phyloP scores from a whole-genome alignment of 371 early-diverging fungal genomes.

The Circinella umbellata region DNA sequence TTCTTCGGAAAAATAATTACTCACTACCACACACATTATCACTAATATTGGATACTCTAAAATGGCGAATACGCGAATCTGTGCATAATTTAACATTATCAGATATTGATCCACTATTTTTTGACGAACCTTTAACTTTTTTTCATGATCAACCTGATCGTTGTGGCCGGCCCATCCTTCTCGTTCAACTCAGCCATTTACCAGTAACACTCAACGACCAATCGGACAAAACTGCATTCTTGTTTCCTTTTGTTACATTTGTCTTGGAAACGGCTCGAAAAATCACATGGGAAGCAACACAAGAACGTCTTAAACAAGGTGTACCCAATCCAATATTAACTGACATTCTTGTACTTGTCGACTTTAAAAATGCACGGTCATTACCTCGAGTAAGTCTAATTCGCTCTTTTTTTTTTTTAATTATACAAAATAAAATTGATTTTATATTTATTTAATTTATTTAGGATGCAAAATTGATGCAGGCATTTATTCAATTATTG shows the following conservation, averaged over 20 bases:
- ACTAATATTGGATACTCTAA: slow-evolving; percentile 40
- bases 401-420: not conserved
- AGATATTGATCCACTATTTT: slow-evolving; percentile 24
- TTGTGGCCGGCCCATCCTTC: slow-evolving; percentile 35
- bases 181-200: slow-evolving; percentile 39
- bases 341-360: slow-evolving; percentile 39
- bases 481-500: slow-evolving; percentile 35
- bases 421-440: not conserved
- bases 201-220: slow-evolving; percentile 20
- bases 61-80: slow-evolving; percentile 43
- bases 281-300: slow-evolving; percentile 27
- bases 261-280: slow-evolving; percentile 45
- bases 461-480: slow-evolving; percentile 39
- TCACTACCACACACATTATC: slow-evolving; percentile 42
- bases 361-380: slow-evolving; percentile 42
- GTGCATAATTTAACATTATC: slow-evolving; percentile 28
- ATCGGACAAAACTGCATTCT: slow-evolving; percentile 25
- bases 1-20: slow-evolving; percentile 38
- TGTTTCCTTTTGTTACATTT: slow-evolving; percentile 40
- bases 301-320: slow-evolving; percentile 22
- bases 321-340: slow-evolving; percentile 26
- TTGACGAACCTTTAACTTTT: slow-evolving; percentile 35
- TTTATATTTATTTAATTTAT: too few species aligned
- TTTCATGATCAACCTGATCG: slow-evolving; percentile 41
- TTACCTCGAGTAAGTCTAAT: slow-evolving; percentile 35